These are phyloP conservation scores for Rosa lucieae DNA, from an alignment of 306 rosid species.

Conservation along the genomic window DNA sequence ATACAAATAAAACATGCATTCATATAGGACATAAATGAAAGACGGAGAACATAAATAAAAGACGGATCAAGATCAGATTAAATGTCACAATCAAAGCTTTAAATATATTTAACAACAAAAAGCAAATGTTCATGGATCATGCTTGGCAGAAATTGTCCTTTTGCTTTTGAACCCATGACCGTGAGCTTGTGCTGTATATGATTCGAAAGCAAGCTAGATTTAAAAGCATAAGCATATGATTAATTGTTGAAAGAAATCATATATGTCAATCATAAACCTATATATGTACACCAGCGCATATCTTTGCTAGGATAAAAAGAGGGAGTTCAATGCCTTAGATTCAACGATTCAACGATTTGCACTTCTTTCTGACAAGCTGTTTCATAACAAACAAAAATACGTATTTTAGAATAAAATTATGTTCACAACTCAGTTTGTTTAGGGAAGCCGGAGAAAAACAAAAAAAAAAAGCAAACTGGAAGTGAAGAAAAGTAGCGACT, in stretches of 20 bases:
- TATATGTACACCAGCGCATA: not conserved
- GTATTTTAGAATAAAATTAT: too few species aligned
- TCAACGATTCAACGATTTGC: not conserved
- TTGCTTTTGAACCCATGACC: constrained; percentile 14
- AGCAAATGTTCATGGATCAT: not conserved
- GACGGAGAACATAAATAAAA: not conserved
- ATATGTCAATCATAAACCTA: constrained; percentile 11
- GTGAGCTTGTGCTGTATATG: constrained; percentile 5
- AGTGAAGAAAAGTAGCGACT: too few species aligned
- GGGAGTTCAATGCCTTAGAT: not conserved
- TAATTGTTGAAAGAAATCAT: constrained; percentile 12
- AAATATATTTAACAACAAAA: not conserved
- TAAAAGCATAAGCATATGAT: constrained; percentile 19
- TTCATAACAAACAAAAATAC: too few species aligned
- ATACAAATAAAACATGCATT: not conserved
- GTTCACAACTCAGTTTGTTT: too few species aligned
- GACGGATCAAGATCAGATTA: not conserved
- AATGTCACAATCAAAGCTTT: not conserved
- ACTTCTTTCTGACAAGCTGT: not conserved
- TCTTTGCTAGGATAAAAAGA: not conserved
- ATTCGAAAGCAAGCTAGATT: constrained; percentile 11
- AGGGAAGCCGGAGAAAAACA: too few species aligned
- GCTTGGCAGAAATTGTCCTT: not conserved
- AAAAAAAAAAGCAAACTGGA: too few species aligned
- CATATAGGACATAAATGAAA: not conserved